Conservation (phyloP, 768 basidiomycete species). For the Calocybe indica region DNA sequence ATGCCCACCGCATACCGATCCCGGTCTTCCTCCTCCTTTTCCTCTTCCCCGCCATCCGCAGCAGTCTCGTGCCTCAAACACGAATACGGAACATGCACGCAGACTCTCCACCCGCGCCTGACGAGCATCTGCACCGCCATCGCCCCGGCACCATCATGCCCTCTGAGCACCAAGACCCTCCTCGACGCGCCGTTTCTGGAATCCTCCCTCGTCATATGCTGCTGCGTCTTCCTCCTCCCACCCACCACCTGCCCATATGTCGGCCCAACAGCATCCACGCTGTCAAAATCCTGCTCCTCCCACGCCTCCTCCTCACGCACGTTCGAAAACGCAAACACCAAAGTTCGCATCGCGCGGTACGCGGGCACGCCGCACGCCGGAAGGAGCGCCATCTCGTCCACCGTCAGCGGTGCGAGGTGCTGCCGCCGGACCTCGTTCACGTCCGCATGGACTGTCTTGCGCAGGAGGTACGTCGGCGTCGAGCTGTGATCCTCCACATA, state of each 20-base stretch:
- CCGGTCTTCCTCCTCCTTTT: conserved; percentile 15
- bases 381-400: conserved; percentile 77
- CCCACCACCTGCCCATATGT: conserved; percentile 4
- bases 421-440: background rate
- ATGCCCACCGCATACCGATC: conserved; percentile 35
- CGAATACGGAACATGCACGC: conserved; percentile 50
- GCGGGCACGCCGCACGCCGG: conserved; percentile 79
- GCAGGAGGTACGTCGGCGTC: background rate
- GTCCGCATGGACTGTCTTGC: too few species aligned
- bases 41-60: background rate
- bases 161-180: conserved; percentile 56
- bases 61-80: conserved; percentile 10
- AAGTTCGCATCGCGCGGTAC: conserved; percentile 73
- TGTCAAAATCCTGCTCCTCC: conserved; percentile 1
- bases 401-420: conserved; percentile 22
- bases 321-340: conserved; percentile 38
- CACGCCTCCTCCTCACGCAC: conserved; percentile 1
- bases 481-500: background rate
- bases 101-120: conserved; percentile 64
- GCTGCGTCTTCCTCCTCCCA: background rate
- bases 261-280: conserved; percentile 6
- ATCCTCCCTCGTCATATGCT: background rate
- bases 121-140: conserved; percentile 76
- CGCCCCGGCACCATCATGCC: conserved; percentile 72
- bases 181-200: conserved; percentile 20